Conservation (phyloP, 2,329 filamentous ascomycete genomes). For the Phialocephala subalpina region DNA sequence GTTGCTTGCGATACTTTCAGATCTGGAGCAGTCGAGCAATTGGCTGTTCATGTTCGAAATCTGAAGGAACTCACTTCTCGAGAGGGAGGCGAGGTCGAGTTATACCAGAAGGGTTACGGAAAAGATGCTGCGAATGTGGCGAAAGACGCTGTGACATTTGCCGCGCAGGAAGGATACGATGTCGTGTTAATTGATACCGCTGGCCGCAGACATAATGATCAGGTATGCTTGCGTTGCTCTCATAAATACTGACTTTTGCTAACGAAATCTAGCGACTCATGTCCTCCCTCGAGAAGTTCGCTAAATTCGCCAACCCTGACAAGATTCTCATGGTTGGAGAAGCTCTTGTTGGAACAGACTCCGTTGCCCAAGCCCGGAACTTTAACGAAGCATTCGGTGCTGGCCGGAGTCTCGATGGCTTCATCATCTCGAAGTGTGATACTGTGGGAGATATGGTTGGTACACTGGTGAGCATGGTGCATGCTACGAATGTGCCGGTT, state of each 20-base stretch:
- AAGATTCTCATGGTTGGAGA: constrained; percentile 97
- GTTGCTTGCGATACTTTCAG: constrained; percentile 97
- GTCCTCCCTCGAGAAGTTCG: constrained; percentile 97
- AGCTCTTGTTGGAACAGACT: constrained; percentile 94
- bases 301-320: constrained; percentile 93
- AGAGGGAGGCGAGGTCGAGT: constrained; percentile 84
- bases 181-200: constrained; percentile 98
- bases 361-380: constrained; percentile 93
- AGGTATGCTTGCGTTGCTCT: constrained; percentile 45
- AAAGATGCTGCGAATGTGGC: constrained; percentile 97
- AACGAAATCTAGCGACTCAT: constrained; percentile 70
- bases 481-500: constrained; percentile 95
- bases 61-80: constrained; percentile 86
- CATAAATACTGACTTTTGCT: constrained; percentile 16
- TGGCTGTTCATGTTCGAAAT: constrained; percentile 94
- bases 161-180: constrained; percentile 78
- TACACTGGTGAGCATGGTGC: constrained; percentile 94
- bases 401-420: constrained; percentile 84
- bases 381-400: constrained; percentile 93
- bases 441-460: constrained; percentile 95
- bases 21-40: constrained; percentile 94
- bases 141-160: constrained; percentile 88
- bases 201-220: constrained; percentile 92
- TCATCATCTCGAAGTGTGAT: constrained; percentile 98
- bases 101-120: constrained; percentile 97